Conservation (phyloP, 495 filamentous ascomycete species). For the Cercophora samala region DNA sequence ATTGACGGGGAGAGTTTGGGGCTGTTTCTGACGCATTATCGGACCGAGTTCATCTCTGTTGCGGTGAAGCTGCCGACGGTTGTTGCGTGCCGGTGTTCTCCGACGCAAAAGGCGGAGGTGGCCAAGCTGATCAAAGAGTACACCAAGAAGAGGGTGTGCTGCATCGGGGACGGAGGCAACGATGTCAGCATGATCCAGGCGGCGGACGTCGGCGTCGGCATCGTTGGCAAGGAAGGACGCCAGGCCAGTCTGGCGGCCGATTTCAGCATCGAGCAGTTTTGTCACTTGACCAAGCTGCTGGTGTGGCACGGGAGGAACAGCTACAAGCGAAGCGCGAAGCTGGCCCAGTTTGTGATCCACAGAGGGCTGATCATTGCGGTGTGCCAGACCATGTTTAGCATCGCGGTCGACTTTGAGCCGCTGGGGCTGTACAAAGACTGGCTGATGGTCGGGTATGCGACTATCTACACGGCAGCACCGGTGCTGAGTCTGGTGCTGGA, state of each 20-base stretch:
- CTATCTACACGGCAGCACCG: constrained; percentile 89
- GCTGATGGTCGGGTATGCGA: constrained; percentile 96
- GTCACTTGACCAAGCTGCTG: constrained; percentile 90
- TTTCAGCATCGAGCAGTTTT: constrained; percentile 93
- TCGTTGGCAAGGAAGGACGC: constrained; percentile 95
- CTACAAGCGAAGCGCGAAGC: constrained; percentile 93
- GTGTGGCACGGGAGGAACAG: constrained; percentile 98
- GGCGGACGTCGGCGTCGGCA: constrained; percentile 94
- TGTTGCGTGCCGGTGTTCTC: constrained; percentile 94
- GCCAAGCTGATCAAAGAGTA: constrained; percentile 85
- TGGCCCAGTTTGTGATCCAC: constrained; percentile 98
- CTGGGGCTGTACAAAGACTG: constrained; percentile 94
- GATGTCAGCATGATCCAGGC: constrained; percentile 99
- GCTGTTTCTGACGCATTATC: constrained; percentile 77
- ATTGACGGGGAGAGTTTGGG: constrained; percentile 91
- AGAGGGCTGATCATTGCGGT: constrained; percentile 91
- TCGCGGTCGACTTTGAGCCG: constrained; percentile 85
- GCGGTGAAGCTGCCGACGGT: constrained; percentile 89
- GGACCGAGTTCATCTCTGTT: constrained; percentile 77
- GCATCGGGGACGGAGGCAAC: constrained; percentile 96
- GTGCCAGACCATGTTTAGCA: constrained; percentile 96
- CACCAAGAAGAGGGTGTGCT: constrained; percentile 91
- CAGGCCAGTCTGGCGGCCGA: constrained; percentile 94
- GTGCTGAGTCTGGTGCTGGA: constrained; percentile 97
- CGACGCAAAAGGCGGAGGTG: constrained; percentile 94